Evolutionary conservation across 202 grass and related monocot genomes (phyloP).

Genomic region (Alloteropsis angusta): DNA sequence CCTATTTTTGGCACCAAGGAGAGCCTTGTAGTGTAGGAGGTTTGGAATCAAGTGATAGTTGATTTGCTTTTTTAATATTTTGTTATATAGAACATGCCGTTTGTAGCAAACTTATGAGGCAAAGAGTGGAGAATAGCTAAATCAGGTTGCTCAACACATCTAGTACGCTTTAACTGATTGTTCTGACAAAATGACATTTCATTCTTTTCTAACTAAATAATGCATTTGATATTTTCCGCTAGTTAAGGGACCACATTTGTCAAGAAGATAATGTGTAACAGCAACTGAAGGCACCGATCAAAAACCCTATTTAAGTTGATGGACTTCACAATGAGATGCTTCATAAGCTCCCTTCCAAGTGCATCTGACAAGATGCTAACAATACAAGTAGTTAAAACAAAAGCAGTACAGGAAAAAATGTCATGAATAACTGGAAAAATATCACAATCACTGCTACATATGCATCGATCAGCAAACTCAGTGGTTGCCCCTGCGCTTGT

Average conservation of each 20-base stretch:
- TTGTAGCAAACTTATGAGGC: neutral
- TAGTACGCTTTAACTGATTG: neutral
- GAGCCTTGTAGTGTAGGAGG: neutral
- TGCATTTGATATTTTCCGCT: neutral
- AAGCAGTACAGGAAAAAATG: neutral
- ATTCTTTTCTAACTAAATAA: neutral
- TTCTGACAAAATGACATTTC: neutral
- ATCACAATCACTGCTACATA: neutral
- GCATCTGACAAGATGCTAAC: constrained; percentile 14
- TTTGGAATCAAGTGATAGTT: neutral
- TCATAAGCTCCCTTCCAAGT: neutral
- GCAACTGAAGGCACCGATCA: neutral
- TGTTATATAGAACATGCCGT: neutral
- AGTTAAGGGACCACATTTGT: neutral
- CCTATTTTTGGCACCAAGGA: neutral
- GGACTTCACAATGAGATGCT: neutral
- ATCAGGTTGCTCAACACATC: neutral
- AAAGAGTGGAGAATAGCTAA: neutral
- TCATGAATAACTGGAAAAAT: neutral
- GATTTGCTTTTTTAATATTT: neutral
- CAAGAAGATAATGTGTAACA: neutral
- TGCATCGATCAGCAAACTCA: neutral
- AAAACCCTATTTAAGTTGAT: neutral
- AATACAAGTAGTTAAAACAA: constrained; percentile 6
- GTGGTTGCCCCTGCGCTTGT: neutral